Percentiles rank a stretch among this genome's conserved stretches.
Evolutionary conservation across 352 stramenopile species (phyloP).

Genomic region (Stephanocyclus meneghinianus): DNA sequence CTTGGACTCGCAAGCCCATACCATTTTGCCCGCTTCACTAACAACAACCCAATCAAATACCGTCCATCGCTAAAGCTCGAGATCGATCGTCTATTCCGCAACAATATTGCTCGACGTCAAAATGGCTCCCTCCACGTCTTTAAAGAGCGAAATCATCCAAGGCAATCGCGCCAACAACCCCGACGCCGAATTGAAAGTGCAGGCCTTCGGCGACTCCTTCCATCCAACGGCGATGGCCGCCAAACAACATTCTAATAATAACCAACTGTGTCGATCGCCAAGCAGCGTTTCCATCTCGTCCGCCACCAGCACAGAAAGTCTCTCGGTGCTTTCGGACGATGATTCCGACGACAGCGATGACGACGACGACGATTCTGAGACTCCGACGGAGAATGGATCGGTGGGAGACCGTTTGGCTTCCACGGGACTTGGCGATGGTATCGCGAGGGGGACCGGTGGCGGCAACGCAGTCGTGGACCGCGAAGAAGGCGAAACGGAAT

Average conservation of each 20-base stretch:
- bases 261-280: not conserved
- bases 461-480: not conserved
- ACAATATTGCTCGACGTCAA: too few species aligned
- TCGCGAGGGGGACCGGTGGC: not conserved
- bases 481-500: not conserved
- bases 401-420: not conserved
- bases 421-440: not conserved
- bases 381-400: not conserved
- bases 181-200: too few species aligned
- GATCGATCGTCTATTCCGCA: too few species aligned
- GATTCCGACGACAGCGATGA: not conserved
- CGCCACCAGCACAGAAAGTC: not conserved
- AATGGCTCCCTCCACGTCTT: too few species aligned
- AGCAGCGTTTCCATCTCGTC: slow-evolving; percentile 1
- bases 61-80: too few species aligned
- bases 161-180: too few species aligned
- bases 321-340: not conserved
- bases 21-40: too few species aligned
- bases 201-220: too few species aligned
- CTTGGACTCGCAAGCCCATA: too few species aligned
- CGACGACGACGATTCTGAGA: not conserved
- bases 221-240: not conserved
- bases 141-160: too few species aligned
- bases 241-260: too few species aligned
- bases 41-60: too few species aligned